Base-by-base conservation (phyloP, 148 eudicot species). In the Silene uniflora region DNA sequence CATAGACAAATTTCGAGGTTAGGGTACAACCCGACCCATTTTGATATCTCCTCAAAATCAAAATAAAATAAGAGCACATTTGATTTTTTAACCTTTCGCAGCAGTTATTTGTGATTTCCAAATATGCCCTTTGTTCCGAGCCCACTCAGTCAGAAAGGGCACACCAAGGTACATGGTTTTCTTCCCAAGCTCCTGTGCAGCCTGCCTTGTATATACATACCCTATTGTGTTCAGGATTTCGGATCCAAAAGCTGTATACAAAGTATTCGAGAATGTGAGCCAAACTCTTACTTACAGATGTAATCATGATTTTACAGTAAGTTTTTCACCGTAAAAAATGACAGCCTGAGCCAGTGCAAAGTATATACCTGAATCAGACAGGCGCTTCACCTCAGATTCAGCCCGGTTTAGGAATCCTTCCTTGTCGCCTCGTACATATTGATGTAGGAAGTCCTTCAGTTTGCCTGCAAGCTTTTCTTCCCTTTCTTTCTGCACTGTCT, bases 81-180 rank as follows among this genome's bases (percentile, higher is more conserved):
- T 10, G 52, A 7, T 9, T 49, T 49, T 11, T 49, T 49, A 49
- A 93, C 98, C 97, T 85, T 87, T 95, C 16, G 98, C 97, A 72
- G 98, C 97, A 67, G 96, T 92, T 2, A 95, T 76, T 70, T 95
- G 98, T 73, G 98, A 90, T 39, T 90, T 92, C 96, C 96, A 90
- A 73, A 95, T 81, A 71, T 92, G 98, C 21, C 98, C 98, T 83
- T 90, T 92, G 19, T 82, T 92, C 2, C 98, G 92, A 32, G 89
- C 97, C 98, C 98, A 92, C 77, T 95, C 97, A 2, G 98, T 95
- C 75, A 95, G 32, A 32, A 95, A 95, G 61, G 98, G 97, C 61
- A 95, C 88, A 3, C 98, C 96, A 21, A 95, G 87, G 78, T 90
- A 95, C 69, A 87, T 75, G 27, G 97, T 89, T 81, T 95, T 95